Conservation (phyloP, 768 basidiomycete genomes). For the Artomyces pyxidatus region DNA sequence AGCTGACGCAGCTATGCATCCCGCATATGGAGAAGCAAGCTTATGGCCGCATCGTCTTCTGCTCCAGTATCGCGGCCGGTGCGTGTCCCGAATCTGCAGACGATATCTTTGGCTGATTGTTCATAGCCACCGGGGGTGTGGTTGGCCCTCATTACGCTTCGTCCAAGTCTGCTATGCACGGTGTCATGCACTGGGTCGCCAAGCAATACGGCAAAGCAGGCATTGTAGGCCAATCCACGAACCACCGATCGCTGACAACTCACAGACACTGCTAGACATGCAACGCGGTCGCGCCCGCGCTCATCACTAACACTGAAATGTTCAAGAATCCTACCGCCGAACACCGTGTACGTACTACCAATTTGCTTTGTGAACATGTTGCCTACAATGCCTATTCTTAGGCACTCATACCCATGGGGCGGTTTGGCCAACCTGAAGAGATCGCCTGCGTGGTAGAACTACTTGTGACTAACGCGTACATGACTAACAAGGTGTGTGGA, state of each 20-base stretch:
- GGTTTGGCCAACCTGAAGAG: constrained; percentile 42
- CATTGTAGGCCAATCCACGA: constrained; percentile 27
- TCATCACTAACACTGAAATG: constrained; percentile 45
- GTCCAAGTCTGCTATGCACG: constrained; percentile 47
- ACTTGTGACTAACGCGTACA: constrained; percentile 42
- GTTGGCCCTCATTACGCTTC: constrained; percentile 52
- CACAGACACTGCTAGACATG: constrained; percentile 28
- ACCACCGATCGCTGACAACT: not conserved
- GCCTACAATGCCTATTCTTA: no score
- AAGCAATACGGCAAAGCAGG: constrained; percentile 41
- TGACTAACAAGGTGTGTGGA: constrained; percentile 52
- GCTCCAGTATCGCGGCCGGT: constrained; percentile 46
- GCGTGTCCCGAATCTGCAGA: not conserved
- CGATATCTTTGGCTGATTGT: not conserved
- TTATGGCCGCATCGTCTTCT: constrained; percentile 44
- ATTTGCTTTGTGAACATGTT: no score
- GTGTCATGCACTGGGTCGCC: constrained; percentile 48
- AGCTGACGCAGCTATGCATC: constrained; percentile 45
- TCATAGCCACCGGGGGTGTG: constrained; percentile 39
- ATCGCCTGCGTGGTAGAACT: constrained; percentile 44
- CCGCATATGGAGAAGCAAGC: constrained; percentile 42
- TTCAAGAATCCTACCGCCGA: constrained; percentile 32
- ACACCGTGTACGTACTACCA: constrained; percentile 22
- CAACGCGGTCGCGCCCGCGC: constrained; percentile 45
- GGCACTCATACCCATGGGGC: constrained; percentile 41